These are phyloP conservation scores for Aurantiochytrium sp. DNA, from an alignment of 108 stramenopile species.

Conservation along the genomic window DNA sequence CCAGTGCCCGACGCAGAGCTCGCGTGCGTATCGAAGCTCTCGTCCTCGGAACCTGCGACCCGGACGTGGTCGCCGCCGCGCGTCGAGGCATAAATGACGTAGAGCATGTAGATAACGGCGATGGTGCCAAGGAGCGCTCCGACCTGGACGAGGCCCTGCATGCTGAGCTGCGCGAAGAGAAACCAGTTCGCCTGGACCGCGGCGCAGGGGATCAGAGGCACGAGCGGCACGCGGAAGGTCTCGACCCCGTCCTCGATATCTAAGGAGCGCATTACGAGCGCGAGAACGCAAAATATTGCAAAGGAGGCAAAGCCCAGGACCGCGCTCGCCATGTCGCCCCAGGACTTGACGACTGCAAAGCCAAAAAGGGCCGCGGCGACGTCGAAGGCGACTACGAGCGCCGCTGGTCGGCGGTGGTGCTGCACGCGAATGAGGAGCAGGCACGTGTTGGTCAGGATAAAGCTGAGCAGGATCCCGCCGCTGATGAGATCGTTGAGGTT, in stretches of 20 bases:
- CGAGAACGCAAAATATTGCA: not conserved
- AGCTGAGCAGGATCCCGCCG: not conserved
- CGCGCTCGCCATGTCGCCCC: not conserved
- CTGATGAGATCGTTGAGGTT: constrained; percentile 17
- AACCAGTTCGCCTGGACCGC: not conserved
- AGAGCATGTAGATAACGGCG: not conserved
- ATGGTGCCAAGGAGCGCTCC: not conserved
- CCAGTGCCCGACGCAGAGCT: not conserved
- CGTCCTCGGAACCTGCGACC: not conserved
- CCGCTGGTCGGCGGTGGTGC: not conserved
- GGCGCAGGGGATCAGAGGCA: not conserved
- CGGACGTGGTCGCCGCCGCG: not conserved
- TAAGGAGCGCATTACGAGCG: not conserved
- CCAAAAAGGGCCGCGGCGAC: not conserved
- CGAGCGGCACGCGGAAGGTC: not conserved
- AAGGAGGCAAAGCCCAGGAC: not conserved
- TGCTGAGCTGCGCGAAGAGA: not conserved
- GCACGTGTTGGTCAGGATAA: not conserved
- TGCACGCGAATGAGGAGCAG: not conserved
- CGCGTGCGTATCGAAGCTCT: not conserved
- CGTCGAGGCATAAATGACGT: not conserved
- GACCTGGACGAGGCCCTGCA: not conserved
- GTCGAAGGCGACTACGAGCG: not conserved
- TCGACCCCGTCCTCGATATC: not conserved
- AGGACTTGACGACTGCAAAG: not conserved